Base-by-base conservation (phyloP, 2,329 filamentous ascomycete genomes). In the Byssochlamys sp. region DNA sequence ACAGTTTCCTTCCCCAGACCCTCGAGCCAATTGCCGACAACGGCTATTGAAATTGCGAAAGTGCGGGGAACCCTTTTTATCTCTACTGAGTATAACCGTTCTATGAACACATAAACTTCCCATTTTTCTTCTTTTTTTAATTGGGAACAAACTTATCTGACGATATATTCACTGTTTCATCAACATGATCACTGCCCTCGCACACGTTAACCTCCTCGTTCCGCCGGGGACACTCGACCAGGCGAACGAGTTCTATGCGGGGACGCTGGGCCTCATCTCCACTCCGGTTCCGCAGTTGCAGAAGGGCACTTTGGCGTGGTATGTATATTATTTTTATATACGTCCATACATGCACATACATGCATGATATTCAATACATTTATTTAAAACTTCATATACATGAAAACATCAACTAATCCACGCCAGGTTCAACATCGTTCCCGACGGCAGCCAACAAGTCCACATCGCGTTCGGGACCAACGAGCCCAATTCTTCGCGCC, bases 201-300 rank as follows among this genome's bases (percentile, higher is more conserved):
- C 80, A 2, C 81, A 84, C 69, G 73, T 85, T 59, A 85, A 85
- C 65, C 72, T 85, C 52, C 76, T 79, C n/a, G 80, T 85, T 9
- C 81, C 82, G 0, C 65, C 67, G 0, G 79, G 75, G 57, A 82
- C 80, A 0, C 74, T 85, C 31, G 71, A 75, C 24, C 72, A 75
- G 10, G 82, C 83, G 2, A 69, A 74, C 24, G 73, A 73, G 9
- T 85, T 85, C 71, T 85, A 85, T 69, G 76, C 71, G 57, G 66
- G 69, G 1, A 85, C 82, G 0, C 75, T 86, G 0, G 82, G 81
- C 11, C 74, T 87, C 4, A 77, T 70, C 3, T 69, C 78, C 1
- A 73, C 78, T 3, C 67, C 79, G 0, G 83, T 85, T 0, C 84
- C 84, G 0, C 69, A 70, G 2, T 65, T 78, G 1, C 81, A 84